phyloP scores from a whole-genome alignment of 805 yeast genomes.

The Wickerhamomyces rabaulensis region DNA sequence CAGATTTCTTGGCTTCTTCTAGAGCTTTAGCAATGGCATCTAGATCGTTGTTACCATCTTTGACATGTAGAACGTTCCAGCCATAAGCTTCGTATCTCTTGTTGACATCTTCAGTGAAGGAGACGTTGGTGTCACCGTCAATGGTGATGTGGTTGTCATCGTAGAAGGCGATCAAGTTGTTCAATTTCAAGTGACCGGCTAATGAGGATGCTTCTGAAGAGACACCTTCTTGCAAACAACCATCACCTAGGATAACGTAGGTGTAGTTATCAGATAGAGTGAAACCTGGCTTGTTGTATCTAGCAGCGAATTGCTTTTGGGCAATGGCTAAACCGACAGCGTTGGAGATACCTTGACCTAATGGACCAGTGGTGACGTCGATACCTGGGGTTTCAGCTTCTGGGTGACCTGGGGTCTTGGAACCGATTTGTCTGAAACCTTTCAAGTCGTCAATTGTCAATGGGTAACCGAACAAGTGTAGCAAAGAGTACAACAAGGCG shows the following conservation, averaged over 20 bases:
- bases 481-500: constrained; percentile 78
- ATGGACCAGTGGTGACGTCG: constrained; percentile 97
- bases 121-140: constrained; percentile 85
- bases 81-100: constrained; percentile 88
- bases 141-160: constrained; percentile 96
- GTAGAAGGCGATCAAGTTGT: constrained; percentile 90
- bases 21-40: constrained; percentile 69
- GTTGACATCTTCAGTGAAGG: constrained; percentile 90
- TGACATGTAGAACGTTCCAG: constrained; percentile 80
- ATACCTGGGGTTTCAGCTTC: constrained; percentile 89
- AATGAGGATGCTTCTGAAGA: constrained; percentile 89
- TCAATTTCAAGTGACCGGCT: constrained; percentile 94
- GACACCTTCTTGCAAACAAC: constrained; percentile 98
- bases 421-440: constrained; percentile 81
- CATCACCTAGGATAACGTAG: constrained; percentile 87
- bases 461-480: constrained; percentile 83
- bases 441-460: constrained; percentile 80
- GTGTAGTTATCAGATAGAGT: constrained; percentile 70
- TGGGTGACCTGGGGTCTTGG: constrained; percentile 97
- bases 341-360: constrained; percentile 95
- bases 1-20: constrained; percentile 71
- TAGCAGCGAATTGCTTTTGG: constrained; percentile 86
- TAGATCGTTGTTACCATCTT: constrained; percentile 77
- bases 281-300: constrained; percentile 84
- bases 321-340: constrained; percentile 98